phyloP scores from a whole-genome alignment of 148 eudicot genomes.

The Vaccinium darrowii region DNA sequence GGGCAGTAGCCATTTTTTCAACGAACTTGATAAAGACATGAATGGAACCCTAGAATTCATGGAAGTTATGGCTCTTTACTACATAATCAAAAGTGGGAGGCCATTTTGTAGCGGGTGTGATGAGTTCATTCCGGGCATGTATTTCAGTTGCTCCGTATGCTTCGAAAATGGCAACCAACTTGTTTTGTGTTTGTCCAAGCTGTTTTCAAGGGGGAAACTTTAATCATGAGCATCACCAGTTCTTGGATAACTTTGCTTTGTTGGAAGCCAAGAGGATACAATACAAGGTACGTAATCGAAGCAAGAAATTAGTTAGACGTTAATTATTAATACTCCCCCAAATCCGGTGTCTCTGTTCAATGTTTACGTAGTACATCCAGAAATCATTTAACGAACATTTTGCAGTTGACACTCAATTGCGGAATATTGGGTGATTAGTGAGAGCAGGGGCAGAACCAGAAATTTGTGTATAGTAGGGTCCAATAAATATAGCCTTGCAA shows the following conservation, averaged over 20 bases:
- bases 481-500: too few relatives aligned
- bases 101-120: constrained; percentile 18
- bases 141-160: constrained; percentile 18
- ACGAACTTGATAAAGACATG: constrained; percentile 4
- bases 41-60: constrained; percentile 16
- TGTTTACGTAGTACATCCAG: too few relatives aligned
- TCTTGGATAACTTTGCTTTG: constrained; percentile 28
- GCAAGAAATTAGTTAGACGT: background rate
- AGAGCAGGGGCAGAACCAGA: too few relatives aligned
- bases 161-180: background rate
- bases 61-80: constrained; percentile 25
- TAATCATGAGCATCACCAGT: constrained; percentile 11
- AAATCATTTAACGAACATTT: background rate
- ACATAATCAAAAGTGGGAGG: constrained; percentile 25
- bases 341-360: too few relatives aligned
- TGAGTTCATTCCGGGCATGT: constrained; percentile 1
- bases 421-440: too few relatives aligned
- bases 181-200: constrained; percentile 9
- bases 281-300: background rate
- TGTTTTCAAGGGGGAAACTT: background rate
- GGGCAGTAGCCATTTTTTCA: background rate
- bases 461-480: too few relatives aligned
- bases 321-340: background rate
- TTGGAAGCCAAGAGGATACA: constrained; percentile 8
- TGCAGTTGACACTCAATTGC: too few relatives aligned